phyloP scores from a whole-genome alignment of 1,284 basidiomycete genomes.

The Cryptococcus sp. region DNA sequence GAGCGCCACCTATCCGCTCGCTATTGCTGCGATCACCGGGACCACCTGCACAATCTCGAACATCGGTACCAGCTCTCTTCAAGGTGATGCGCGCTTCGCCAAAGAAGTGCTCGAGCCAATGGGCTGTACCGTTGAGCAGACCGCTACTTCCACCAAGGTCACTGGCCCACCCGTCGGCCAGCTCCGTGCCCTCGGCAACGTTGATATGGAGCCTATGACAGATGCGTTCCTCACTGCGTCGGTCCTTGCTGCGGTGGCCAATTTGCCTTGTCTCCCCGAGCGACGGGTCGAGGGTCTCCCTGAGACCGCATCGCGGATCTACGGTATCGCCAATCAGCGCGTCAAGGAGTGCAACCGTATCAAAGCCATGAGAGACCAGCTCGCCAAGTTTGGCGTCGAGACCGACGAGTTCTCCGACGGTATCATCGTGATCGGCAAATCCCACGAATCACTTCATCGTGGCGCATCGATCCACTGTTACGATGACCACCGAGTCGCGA shows the following conservation, averaged over 20 bases:
- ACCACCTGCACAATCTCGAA: conserved; percentile 89
- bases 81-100: conserved; percentile 95
- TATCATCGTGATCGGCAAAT: conserved; percentile 81
- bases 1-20: conserved; percentile 94
- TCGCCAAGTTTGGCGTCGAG: conserved; percentile 95
- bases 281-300: conserved; percentile 46
- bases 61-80: conserved; percentile 86
- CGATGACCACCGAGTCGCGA: conserved; percentile 97
- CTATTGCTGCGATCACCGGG: conserved; percentile 94
- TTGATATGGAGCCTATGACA: conserved; percentile 99
- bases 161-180: conserved; percentile 80
- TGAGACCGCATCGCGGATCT: conserved; percentile 70
- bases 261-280: conserved; percentile 56
- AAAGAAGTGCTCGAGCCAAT: conserved; percentile 90
- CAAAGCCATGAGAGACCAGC: conserved; percentile 91
- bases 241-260: conserved; percentile 85
- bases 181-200: conserved; percentile 78
- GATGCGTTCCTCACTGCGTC: conserved; percentile 97
- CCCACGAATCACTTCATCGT: conserved; percentile 63
- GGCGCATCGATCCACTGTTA: conserved; percentile 88
- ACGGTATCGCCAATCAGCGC: conserved; percentile 96
- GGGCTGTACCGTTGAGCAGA: conserved; percentile 91
- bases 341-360: conserved; percentile 99
- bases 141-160: conserved; percentile 86
- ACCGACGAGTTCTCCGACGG: conserved; percentile 93